Conservation (phyloP, 2,329 filamentous ascomycete species). For the Calonectria fujianensis region DNA sequence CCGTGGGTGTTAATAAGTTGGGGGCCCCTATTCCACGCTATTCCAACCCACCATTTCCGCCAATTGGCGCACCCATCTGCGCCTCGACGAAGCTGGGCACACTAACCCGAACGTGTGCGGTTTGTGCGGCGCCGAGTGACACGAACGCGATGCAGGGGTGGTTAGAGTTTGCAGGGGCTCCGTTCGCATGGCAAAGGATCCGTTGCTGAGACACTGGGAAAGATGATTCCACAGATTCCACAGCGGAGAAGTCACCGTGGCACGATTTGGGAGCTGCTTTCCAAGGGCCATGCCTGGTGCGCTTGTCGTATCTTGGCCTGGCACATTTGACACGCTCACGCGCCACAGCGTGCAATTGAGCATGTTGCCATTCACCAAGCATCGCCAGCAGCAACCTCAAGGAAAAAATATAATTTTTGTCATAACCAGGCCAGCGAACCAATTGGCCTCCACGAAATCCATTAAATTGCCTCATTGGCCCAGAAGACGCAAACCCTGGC, state of each 20-base stretch:
- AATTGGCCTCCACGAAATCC: background rate
- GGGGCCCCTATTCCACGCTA: background rate
- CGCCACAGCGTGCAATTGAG: background rate
- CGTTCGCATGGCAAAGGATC: background rate
- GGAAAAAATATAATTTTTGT: background rate
- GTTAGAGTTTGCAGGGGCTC: background rate
- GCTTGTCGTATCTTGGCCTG: background rate
- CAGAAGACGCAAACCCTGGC: background rate
- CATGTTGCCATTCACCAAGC: background rate
- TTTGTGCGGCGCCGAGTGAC: background rate
- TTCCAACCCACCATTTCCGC: background rate
- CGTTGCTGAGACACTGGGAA: background rate
- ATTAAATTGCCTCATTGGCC: conserved; percentile 4
- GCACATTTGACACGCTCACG: background rate
- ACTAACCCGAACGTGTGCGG: conserved; percentile 2
- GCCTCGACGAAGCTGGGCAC: background rate
- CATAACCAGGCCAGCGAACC: background rate
- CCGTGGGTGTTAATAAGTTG: background rate
- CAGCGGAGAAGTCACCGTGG: background rate
- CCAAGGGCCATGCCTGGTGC: background rate
- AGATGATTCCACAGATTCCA: background rate
- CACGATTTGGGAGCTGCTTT: background rate
- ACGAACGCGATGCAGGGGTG: background rate
- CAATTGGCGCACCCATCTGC: background rate
- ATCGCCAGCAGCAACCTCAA: background rate